Evolutionary conservation across 306 rosid genomes (phyloP), one percentile per base, ranked within the genome.

Genomic region (Phaseolus lunatus): DNA sequence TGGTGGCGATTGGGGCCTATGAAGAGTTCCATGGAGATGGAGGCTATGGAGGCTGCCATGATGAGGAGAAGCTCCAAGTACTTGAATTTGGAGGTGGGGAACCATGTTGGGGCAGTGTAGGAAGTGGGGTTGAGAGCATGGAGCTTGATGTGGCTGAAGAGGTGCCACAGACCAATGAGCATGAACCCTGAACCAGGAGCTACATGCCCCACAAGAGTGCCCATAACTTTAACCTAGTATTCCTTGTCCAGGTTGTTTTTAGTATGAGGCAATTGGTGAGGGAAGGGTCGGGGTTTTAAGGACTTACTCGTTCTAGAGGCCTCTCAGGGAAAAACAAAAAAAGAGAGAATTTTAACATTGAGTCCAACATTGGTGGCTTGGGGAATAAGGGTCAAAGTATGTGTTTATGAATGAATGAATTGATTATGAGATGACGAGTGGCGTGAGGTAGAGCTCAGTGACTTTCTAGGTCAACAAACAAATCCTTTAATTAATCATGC

Each of bases 21-120:
- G 89, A 94, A 86, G 67, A 94, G 95, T 72, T 89, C 98, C 97
- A 92, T 88, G 83, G 97, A 82, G 7, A 94, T 45, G 50, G 90
- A 88, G 52, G 87, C 88, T 0, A 35, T 11, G 41, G 78, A 44
- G 5, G 80, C 90, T 0, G 48, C 78, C 84, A 92, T 87, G 85
- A 92, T 92, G 24, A 89, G 33, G 26, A 73, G 4, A 4, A 88
- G 98, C 83, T 94, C 98, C 0, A 82, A 27, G 75, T 94, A 88
- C 53, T 58, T 90, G 73, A 50, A 47, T 47, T 54, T 90, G 16
- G 91, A 14, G 2, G 88, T 11, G 8, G 96, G 90, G 70, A 94
- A 94, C 98, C 98, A 94, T 7, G 90, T 57, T 31, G 66, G 87
- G 3, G 96, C 62, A 6, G 63, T 67, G 58, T 84, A 84, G 76